Evolutionary conservation across 169 alveolate species (phyloP), one percentile per base, ranked within the genome.

Genomic region (Cryptosporidium muris): DNA sequence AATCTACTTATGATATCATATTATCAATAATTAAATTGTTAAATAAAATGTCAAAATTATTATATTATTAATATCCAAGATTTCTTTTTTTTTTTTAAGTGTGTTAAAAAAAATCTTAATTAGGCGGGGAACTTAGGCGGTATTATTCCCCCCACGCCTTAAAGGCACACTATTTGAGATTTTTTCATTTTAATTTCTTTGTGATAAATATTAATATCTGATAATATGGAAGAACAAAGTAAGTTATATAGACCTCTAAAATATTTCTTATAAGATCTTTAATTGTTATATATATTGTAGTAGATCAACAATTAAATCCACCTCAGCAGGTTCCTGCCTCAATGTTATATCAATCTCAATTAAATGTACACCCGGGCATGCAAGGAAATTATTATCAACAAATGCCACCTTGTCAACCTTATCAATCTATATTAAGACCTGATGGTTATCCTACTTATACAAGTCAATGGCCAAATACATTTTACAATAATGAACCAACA

Each of bases 401-500:
- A 16, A 2, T 49, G 2, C 52, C 81, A 52, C 48, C 8, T 5
- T 62, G 16, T 43, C 54, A 58, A 34, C 85, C 54, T 47, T 74
- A 74, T 45, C 63, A 66, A 5, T 66, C 74, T 3, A 6, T 74
- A 12, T 45, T 74, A 63, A 74, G 85, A 11, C 85, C 85, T 3
- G 85, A 74, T 2, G 85, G 85, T 8, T 74, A 43, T 37, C 85
- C 85, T 4, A 68, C 49, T 4, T 74, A 74, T 25, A 74, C 85
- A 42, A 74, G 74, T 60, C 85, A 74, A 49, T 74, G 85, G 85
- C 85, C 85, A 45, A 74, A 68, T 4, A 68, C 85, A 74, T 74
- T 74, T 40, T 25, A 36, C 60, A 68, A 68, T 2, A 68, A 68
- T 11, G 85, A 74, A 58, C 85, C 85, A 43, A 74, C 85, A 25